Evolutionary conservation across 2,329 filamentous ascomycete species (phyloP), one percentile per base, ranked within the genome.

Genomic region (Cladosporium sp.): DNA sequence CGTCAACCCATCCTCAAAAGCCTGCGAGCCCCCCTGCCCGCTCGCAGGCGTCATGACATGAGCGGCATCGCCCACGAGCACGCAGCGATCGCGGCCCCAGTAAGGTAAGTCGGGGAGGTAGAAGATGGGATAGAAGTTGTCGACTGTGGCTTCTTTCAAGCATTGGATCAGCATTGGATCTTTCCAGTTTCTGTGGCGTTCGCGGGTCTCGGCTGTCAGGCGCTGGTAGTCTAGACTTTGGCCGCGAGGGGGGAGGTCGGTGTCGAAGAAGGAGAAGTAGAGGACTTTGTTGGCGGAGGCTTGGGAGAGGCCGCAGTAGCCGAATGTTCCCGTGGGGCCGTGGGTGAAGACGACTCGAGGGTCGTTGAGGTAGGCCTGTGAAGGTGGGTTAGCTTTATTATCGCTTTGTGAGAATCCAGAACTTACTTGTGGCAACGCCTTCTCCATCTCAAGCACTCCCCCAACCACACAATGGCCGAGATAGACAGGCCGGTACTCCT

Each of bases 251-350:
- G 53, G 53, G 8, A 49, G 16, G 3, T 43, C 39, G 13, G 41
- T 42, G 4, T 49, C 35, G 16, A 48, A 53, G 15, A 53, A 43
- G 6, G 53, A 50, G 30, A 49, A 55, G 41, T 50, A 55, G 30
- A 55, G 19, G 18, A 55, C 33, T 38, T 49, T 51, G 19, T 53
- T 46, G 6, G 39, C 20, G 2, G 35, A 19, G 20, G 51, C 20
- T 16, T 38, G 35, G 1, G 43, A 51, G 13, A 53, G 46, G 7
- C 41, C 46, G 18, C 69, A 67, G 58, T 76, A 77, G 3, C 75
- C 75, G 53, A 78, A 77, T 58, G 76, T 77, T 0, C 75, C 74
- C 46, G 72, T 73, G 2, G 69, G 63, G 2, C 75, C 73, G 50
- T 74, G 73, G 1, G 68, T 60, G 46, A 77, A 67, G 29, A 65